These are phyloP conservation scores for Coemansia sp. DNA, from an alignment of 192 early-diverging fungal species.

Conservation along the genomic window DNA sequence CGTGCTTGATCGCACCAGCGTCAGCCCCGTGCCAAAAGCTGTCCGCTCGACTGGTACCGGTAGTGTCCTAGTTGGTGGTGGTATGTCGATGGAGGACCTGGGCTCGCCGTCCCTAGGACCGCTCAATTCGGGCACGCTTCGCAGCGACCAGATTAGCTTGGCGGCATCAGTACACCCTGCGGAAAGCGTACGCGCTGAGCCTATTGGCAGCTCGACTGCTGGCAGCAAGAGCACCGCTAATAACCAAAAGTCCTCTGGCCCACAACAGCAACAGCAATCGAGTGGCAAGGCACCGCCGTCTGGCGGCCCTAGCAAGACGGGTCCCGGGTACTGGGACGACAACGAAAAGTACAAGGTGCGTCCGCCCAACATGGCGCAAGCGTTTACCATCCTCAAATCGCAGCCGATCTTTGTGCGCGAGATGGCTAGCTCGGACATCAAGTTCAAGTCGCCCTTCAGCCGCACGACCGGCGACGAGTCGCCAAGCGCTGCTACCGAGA, in stretches of 20 bases:
- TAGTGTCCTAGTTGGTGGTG: slow-evolving; percentile 44
- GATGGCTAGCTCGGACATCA: slow-evolving; percentile 47
- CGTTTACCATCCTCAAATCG: slow-evolving; percentile 53
- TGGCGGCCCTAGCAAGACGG: slow-evolving; percentile 9
- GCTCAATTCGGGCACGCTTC: slow-evolving; percentile 26
- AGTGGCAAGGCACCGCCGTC: slow-evolving; percentile 1
- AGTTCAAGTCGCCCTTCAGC: slow-evolving; percentile 54
- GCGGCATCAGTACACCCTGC: slow-evolving; percentile 41
- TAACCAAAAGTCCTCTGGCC: slow-evolving; percentile 7
- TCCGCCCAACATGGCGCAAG: slow-evolving; percentile 52
- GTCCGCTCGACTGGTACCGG: slow-evolving; percentile 17
- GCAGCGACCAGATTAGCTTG: slow-evolving; percentile 42
- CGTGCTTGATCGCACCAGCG: slow-evolving; percentile 48
- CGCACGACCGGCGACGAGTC: slow-evolving; percentile 3
- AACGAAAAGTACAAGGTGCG: slow-evolving; percentile 45
- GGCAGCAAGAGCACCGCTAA: not conserved
- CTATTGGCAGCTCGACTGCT: not conserved
- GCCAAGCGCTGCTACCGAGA: slow-evolving; percentile 8
- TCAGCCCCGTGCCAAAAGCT: slow-evolving; percentile 48
- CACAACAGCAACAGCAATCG: slow-evolving; percentile 12
- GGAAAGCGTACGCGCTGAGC: slow-evolving; percentile 25
- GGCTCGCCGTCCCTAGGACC: slow-evolving; percentile 15
- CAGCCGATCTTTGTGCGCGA: slow-evolving; percentile 51
- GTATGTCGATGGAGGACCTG: slow-evolving; percentile 46
- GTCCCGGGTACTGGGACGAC: slow-evolving; percentile 53